These are phyloP conservation scores for Uromyces viciae-fabae DNA, from an alignment of 1,284 basidiomycete species.

Conservation along the genomic window DNA sequence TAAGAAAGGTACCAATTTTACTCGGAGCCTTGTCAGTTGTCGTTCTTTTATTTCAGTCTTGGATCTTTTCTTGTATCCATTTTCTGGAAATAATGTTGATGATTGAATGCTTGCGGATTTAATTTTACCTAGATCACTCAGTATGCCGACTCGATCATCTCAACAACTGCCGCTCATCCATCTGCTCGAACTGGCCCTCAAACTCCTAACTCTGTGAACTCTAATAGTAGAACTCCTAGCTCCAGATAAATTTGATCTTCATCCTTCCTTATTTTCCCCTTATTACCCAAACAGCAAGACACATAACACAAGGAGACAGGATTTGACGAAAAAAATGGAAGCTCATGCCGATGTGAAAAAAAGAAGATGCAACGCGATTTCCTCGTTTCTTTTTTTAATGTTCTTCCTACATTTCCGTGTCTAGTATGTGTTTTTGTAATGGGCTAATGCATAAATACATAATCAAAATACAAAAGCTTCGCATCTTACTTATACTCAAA, in stretches of 20 bases:
- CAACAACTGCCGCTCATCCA: conserved; percentile 29
- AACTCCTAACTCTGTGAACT: conserved; percentile 32
- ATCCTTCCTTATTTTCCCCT: neutral
- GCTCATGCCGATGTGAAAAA: neutral
- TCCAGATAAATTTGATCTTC: neutral
- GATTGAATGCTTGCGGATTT: no score
- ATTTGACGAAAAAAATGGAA: neutral
- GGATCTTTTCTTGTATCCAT: neutral
- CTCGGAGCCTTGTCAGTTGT: conserved; percentile 18
- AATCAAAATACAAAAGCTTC: no score
- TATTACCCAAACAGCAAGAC: neutral
- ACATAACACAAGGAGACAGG: neutral
- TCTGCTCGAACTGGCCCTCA: conserved; percentile 26
- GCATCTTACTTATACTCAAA: no score
- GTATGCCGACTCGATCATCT: conserved; percentile 40
- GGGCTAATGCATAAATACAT: no score
- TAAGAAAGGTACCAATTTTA: conserved; percentile 31
- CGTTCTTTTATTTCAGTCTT: neutral
- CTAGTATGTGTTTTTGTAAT: no score
- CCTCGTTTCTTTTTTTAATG: no score
- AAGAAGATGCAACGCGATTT: neutral
- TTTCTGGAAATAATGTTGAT: no score
- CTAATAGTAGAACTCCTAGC: conserved; percentile 5
- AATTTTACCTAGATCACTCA: conserved; percentile 21
- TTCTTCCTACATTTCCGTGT: no score